A percentile compares a stretch with the other conserved stretches of the same genome.
phyloP scores from a whole-genome alignment of 1,139 yeast species.

The Scheffersomyces segobiensis region DNA sequence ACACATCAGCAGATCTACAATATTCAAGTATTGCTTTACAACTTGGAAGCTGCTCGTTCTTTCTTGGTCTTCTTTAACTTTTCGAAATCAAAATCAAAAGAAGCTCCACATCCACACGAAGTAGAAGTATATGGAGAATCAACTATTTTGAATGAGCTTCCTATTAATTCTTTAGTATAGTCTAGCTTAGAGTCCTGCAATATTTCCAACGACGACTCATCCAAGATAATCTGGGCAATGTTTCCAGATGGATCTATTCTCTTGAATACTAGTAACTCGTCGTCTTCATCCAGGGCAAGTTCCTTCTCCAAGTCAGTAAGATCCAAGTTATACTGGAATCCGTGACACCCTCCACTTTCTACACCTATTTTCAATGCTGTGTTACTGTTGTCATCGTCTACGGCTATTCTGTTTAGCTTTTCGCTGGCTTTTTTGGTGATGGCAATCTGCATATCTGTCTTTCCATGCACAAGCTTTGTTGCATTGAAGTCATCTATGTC shows the following conservation, averaged over 20 bases:
- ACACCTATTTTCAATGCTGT: constrained; percentile 76
- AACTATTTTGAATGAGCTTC: constrained; percentile 87
- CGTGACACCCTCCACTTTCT: constrained; percentile 98
- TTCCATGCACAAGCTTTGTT: constrained; percentile 35
- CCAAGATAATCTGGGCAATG: constrained; percentile 68
- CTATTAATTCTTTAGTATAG: constrained; percentile 89
- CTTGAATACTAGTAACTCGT: constrained; percentile 56
- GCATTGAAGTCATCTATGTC: constrained; percentile 30
- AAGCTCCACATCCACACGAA: constrained; percentile 96
- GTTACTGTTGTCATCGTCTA: constrained; percentile 57
- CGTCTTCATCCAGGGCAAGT: constrained; percentile 40
- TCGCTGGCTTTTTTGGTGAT: constrained; percentile 42
- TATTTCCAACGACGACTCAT: constrained; percentile 77
- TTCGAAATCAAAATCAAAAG: constrained; percentile 86
- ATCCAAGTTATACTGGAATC: constrained; percentile 84
- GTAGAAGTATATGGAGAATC: constrained; percentile 90
- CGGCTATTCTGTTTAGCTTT: constrained; percentile 58
- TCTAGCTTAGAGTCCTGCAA: constrained; percentile 86
- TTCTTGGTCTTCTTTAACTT: constrained; percentile 34
- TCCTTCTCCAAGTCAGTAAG: constrained; percentile 52
- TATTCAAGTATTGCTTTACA: neutral
- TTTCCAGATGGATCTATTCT: constrained; percentile 45
- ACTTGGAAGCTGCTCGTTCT: constrained; percentile 4
- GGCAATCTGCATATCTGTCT: constrained; percentile 37
- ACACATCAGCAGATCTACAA: neutral